phyloP scores from a whole-genome alignment of 768 basidiomycete genomes.

The Ramaria sp. region DNA sequence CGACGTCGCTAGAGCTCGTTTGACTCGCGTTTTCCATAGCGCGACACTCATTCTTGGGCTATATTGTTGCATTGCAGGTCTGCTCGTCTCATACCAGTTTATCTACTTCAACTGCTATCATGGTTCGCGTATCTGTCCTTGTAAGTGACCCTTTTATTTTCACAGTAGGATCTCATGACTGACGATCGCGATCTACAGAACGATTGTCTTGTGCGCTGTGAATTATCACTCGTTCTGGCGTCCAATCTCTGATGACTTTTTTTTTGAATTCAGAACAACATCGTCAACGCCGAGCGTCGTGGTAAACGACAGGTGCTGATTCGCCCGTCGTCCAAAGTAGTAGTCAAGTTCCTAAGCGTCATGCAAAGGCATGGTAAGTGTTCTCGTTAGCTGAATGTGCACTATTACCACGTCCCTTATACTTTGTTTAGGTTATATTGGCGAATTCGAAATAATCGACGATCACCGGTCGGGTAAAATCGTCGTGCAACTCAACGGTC shows the following conservation, averaged over 20 bases:
- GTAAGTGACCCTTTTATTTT: slow-evolving; percentile 24
- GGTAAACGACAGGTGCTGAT: slow-evolving; percentile 99
- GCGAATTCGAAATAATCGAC: slow-evolving; percentile 97
- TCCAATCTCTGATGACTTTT: slow-evolving; percentile 3
- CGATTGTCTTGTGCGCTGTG: slow-evolving; percentile 44
- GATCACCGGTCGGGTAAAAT: slow-evolving; percentile 98
- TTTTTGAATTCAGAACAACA: slow-evolving; percentile 75
- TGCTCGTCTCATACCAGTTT: slow-evolving; percentile 9
- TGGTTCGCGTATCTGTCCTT: slow-evolving; percentile 86
- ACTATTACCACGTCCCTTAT: background rate
- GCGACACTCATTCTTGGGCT: slow-evolving; percentile 77
- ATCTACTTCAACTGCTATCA: slow-evolving; percentile 30
- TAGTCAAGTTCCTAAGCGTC: slow-evolving; percentile 94
- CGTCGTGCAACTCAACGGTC: slow-evolving; percentile 95
- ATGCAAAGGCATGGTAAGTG: slow-evolving; percentile 97
- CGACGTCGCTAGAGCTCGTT: slow-evolving; percentile 24
- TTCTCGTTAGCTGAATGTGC: slow-evolving; percentile 8
- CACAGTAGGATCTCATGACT: background rate
- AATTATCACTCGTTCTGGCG: background rate
- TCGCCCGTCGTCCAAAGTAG: slow-evolving; percentile 94
- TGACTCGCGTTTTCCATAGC: slow-evolving; percentile 77
- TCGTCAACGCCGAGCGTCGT: slow-evolving; percentile 98
- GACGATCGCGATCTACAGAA: slow-evolving; percentile 26
- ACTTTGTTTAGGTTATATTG: slow-evolving; percentile 77
- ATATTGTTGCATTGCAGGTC: slow-evolving; percentile 24